phyloP scores from a whole-genome alignment of 1,139 yeast genomes.

The Suhomyces bolitotheri region DNA sequence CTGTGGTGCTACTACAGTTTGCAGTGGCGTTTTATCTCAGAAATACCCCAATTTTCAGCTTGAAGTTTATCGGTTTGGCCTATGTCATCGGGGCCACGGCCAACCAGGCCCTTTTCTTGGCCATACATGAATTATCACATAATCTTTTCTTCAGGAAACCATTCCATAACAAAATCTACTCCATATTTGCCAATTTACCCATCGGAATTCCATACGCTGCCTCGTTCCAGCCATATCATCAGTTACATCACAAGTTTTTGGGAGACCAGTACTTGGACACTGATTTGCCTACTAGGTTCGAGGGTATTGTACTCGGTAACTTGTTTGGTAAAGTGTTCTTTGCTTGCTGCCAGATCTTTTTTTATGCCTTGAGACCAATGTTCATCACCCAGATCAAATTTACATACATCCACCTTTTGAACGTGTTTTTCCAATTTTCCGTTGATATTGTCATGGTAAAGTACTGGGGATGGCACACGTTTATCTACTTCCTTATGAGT shows the following conservation, averaged over 20 bases:
- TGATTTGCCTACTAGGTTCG: constrained; percentile 79
- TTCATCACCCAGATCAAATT: constrained; percentile 74
- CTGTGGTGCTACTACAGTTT: constrained; percentile 67
- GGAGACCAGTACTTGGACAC: constrained; percentile 89
- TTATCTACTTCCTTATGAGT: constrained; percentile 68
- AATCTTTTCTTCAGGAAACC: constrained; percentile 84
- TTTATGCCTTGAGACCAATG: constrained; percentile 89
- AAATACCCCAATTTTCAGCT: constrained; percentile 52
- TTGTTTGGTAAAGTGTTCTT: constrained; percentile 87
- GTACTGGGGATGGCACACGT: constrained; percentile 63
- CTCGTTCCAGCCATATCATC: constrained; percentile 89
- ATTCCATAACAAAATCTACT: constrained; percentile 70
- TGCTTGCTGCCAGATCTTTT: constrained; percentile 85
- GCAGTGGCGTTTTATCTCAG: constrained; percentile 60
- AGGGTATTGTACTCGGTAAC: constrained; percentile 71
- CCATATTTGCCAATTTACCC: constrained; percentile 78
- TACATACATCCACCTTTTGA: constrained; percentile 71
- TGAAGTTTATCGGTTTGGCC: constrained; percentile 61
- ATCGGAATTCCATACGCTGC: constrained; percentile 91
- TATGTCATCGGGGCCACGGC: constrained; percentile 85
- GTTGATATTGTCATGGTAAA: constrained; percentile 60
- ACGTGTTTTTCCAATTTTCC: constrained; percentile 58
- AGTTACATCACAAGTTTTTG: constrained; percentile 83
- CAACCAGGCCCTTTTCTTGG: constrained; percentile 79
- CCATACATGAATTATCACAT: constrained; percentile 86